Evolutionary conservation across 2,329 filamentous ascomycete species (phyloP).

Genomic region (Nigrograna mackinnonii): DNA sequence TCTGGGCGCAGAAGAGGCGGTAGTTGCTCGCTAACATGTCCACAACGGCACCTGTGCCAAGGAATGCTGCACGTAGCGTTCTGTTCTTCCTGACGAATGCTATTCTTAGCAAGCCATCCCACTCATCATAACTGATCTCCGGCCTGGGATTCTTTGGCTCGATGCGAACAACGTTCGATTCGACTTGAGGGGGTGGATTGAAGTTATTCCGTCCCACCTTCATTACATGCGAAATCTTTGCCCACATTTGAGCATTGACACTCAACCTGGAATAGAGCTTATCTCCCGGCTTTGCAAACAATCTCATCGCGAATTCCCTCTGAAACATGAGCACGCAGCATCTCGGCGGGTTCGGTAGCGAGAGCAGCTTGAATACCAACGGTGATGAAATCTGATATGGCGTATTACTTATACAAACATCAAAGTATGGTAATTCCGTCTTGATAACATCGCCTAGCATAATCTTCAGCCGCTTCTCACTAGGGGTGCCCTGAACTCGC

Average conservation of each 20-base stretch:
- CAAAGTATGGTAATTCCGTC: conserved; percentile 74
- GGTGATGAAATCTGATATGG: conserved; percentile 84
- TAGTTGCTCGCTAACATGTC: conserved; percentile 87
- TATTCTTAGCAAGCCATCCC: conserved; percentile 85
- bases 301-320: conserved; percentile 85
- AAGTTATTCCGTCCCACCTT: conserved; percentile 98
- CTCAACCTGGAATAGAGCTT: conserved; percentile 87
- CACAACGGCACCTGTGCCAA: conserved; percentile 79
- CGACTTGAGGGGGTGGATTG: conserved; percentile 89
- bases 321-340: conserved; percentile 95
- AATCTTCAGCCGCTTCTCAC: conserved; percentile 77
- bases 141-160: conserved; percentile 85
- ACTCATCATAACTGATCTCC: conserved; percentile 90
- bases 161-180: conserved; percentile 86
- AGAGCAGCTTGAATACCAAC: conserved; percentile 86
- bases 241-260: conserved; percentile 94
- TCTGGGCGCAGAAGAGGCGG: conserved; percentile 84
- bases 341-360: conserved; percentile 78
- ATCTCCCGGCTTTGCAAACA: conserved; percentile 87
- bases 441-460: conserved; percentile 94
- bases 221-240: conserved; percentile 73
- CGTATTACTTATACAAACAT: conserved; percentile 80
- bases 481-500: conserved; percentile 86
- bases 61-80: conserved; percentile 79
- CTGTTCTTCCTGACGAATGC: conserved; percentile 90